These are phyloP conservation scores for Scleroderma citrinum DNA, from an alignment of 768 basidiomycete genomes.

Conservation along the genomic window DNA sequence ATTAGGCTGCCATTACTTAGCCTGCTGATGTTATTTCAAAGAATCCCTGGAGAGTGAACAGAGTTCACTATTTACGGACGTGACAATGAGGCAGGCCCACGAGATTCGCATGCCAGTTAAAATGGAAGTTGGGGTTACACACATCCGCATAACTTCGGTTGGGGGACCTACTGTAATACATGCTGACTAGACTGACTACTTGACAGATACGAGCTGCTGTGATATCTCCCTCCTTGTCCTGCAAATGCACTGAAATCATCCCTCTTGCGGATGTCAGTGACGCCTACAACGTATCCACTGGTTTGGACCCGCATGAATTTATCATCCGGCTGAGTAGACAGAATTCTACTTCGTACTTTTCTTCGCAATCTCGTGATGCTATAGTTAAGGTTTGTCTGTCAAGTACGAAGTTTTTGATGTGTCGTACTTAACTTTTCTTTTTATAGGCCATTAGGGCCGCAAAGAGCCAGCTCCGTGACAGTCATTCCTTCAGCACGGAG, in stretches of 20 bases:
- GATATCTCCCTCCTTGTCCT: slow-evolving; percentile 61
- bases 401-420: neutral
- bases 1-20: neutral
- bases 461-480: slow-evolving; percentile 62
- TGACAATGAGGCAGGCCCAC: slow-evolving; percentile 60
- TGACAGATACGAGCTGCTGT: slow-evolving; percentile 61
- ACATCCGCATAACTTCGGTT: slow-evolving; percentile 75
- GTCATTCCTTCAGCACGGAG: slow-evolving; percentile 45
- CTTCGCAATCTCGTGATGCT: slow-evolving; percentile 58
- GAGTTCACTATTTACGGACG: slow-evolving; percentile 48
- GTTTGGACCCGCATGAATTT: slow-evolving; percentile 73
- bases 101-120: slow-evolving; percentile 69
- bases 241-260: slow-evolving; percentile 80
- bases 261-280: slow-evolving; percentile 79
- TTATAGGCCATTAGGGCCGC: slow-evolving; percentile 65
- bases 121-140: slow-evolving; percentile 59
- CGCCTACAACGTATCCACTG: slow-evolving; percentile 74
- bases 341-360: slow-evolving; percentile 70
- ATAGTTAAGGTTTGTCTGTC: slow-evolving; percentile 59
- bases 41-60: slow-evolving; percentile 60
- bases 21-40: slow-evolving; percentile 20
- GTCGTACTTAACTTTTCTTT: neutral
- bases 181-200: slow-evolving; percentile 5
- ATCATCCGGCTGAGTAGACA: slow-evolving; percentile 71
- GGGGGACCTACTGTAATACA: neutral